These are phyloP conservation scores for Psilocybe subaeruginosa DNA, from an alignment of 768 basidiomycete genomes.

Conservation along the genomic window DNA sequence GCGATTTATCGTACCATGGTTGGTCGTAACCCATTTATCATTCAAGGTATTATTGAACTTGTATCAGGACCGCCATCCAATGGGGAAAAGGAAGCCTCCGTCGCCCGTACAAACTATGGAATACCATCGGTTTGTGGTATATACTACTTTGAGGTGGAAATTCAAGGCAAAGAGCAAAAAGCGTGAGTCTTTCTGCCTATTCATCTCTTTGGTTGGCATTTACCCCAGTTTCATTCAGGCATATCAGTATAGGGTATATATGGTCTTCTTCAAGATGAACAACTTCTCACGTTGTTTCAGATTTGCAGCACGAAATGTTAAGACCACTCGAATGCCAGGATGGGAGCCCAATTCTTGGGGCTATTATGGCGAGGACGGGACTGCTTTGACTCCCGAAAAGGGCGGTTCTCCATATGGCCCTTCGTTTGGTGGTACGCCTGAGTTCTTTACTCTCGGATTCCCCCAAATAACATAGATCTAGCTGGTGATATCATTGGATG, in stretches of 20 bases:
- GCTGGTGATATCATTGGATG: conserved; percentile 91
- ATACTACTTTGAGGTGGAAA: conserved; percentile 92
- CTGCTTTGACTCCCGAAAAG: conserved; percentile 73
- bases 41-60: conserved; percentile 11
- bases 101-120: conserved; percentile 75
- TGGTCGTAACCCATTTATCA: conserved; percentile 13
- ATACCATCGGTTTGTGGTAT: conserved; percentile 89
- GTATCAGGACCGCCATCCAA: conserved; percentile 47
- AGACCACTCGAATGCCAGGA: conserved; percentile 78
- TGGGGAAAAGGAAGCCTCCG: conserved; percentile 82
- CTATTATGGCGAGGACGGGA: conserved; percentile 91
- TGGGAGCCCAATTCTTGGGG: conserved; percentile 90
- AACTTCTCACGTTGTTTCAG: conserved; percentile 37
- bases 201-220: conserved; percentile 13
- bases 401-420: conserved; percentile 76
- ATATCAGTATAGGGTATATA: conserved; percentile 78
- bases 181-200: conserved; percentile 53
- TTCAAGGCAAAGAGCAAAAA: conserved; percentile 78
- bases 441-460: background rate
- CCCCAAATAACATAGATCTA: conserved; percentile 30
- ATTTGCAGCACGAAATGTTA: conserved; percentile 67
- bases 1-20: conserved; percentile 77
- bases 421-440: conserved; percentile 73
- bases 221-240: conserved; percentile 47
- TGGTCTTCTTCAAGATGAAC: background rate